A percentile compares a stretch with the other conserved stretches of the same genome.
These are phyloP conservation scores for Pleurotus sapidus DNA, from an alignment of 768 basidiomycete species.

Conservation along the genomic window DNA sequence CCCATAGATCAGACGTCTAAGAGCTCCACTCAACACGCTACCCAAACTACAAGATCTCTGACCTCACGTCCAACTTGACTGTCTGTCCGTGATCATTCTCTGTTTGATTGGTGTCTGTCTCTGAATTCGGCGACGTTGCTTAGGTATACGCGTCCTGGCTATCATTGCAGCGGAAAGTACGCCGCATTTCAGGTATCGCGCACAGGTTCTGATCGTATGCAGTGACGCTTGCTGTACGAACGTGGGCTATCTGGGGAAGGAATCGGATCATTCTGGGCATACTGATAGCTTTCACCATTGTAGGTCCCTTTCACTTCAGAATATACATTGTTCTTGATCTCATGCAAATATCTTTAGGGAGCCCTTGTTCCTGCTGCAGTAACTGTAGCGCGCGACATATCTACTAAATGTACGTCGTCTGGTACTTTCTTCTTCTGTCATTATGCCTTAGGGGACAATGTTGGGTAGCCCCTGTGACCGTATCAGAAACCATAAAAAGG, in stretches of 20 bases:
- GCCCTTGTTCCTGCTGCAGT: constrained; percentile 12
- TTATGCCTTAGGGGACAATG: background rate
- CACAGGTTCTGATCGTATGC: background rate
- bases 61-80: background rate
- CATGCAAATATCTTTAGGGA: constrained; percentile 3
- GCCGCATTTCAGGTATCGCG: background rate
- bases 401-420: constrained; percentile 6
- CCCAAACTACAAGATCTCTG: background rate
- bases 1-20: background rate
- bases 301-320: background rate
- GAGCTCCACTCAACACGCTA: too few relatives aligned
- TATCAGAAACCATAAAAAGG: background rate
- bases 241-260: constrained; percentile 25
- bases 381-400: constrained; percentile 10
- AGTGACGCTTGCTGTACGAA: constrained; percentile 22
- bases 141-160: constrained; percentile 10
- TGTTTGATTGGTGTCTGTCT: too few relatives aligned
- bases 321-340: background rate
- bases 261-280: constrained; percentile 12
- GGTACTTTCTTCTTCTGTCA: background rate
- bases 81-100: background rate
- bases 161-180: constrained; percentile 17
- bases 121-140: too few relatives aligned
- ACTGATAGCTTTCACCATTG: constrained; percentile 11
- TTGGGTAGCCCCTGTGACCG: background rate